These are phyloP conservation scores for Cucurbita maxima DNA, from an alignment of 306 rosid genomes.

Conservation along the genomic window DNA sequence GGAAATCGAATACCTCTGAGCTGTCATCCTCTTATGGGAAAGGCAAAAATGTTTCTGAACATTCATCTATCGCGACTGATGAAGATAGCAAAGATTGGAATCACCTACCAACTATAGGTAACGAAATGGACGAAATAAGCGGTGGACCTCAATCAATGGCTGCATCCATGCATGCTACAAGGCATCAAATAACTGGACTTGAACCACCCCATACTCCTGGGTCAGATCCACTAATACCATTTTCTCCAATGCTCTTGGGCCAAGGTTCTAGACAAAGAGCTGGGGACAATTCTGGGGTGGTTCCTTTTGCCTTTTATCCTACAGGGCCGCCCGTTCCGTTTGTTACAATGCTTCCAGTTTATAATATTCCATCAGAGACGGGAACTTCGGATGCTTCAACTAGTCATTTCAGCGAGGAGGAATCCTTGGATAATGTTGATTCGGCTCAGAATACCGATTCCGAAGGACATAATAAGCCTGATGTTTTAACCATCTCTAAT, in stretches of 20 bases:
- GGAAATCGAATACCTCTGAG: slow-evolving; percentile 23
- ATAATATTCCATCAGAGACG: slow-evolving; percentile 47
- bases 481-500: slow-evolving; percentile 32
- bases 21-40: slow-evolving; percentile 35
- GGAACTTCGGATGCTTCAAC: slow-evolving; percentile 49
- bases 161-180: slow-evolving; percentile 28
- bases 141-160: slow-evolving; percentile 25
- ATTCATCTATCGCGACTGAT: slow-evolving; percentile 44
- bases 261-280: slow-evolving; percentile 62
- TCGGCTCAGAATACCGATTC: slow-evolving; percentile 53
- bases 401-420: slow-evolving; percentile 49
- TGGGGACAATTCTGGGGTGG: slow-evolving; percentile 40
- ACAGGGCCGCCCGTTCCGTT: slow-evolving; percentile 98
- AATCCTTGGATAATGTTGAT: slow-evolving; percentile 43
- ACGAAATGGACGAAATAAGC: slow-evolving; percentile 50
- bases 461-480: slow-evolving; percentile 41
- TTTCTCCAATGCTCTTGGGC: slow-evolving; percentile 56
- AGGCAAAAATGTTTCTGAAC: slow-evolving; percentile 58
- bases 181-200: slow-evolving; percentile 52
- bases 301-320: slow-evolving; percentile 63
- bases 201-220: slow-evolving; percentile 70
- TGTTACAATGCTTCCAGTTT: slow-evolving; percentile 60
- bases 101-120: slow-evolving; percentile 18
- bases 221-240: slow-evolving; percentile 46
- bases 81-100: slow-evolving; percentile 65